Evolutionary conservation across 805 yeast species (phyloP).

Genomic region (Ogataea henricii): DNA sequence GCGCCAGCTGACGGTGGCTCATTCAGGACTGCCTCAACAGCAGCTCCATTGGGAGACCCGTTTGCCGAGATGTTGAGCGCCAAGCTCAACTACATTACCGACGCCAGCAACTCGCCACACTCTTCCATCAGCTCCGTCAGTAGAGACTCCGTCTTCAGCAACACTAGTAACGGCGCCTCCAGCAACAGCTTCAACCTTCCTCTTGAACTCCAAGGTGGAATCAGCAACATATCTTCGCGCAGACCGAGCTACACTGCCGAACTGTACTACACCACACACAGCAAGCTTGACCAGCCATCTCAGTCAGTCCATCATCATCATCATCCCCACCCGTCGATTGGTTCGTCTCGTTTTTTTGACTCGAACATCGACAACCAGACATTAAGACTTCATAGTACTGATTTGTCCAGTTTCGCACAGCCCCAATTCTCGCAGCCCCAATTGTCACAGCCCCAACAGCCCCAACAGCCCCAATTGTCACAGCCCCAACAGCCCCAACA

Average conservation of each 20-base stretch:
- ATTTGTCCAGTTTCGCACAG: slow-evolving; percentile 3
- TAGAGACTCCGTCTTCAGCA: slow-evolving; percentile 28
- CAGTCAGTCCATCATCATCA: slow-evolving; percentile 13
- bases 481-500: slow-evolving; percentile 10
- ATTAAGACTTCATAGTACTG: slow-evolving; percentile 22
- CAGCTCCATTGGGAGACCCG: slow-evolving; percentile 14
- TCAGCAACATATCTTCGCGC: slow-evolving; percentile 61
- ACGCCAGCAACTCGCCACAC: slow-evolving; percentile 29
- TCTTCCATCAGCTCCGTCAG: slow-evolving; percentile 35
- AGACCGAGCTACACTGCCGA: slow-evolving; percentile 79
- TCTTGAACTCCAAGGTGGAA: slow-evolving; percentile 62
- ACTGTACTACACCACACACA: slow-evolving; percentile 42
- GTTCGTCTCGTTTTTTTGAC: slow-evolving; percentile 27
- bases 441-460: slow-evolving; percentile 11
- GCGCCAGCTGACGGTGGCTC: too few species aligned
- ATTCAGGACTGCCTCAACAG: neutral
- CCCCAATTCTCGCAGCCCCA: slow-evolving; percentile 11
- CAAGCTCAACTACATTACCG: slow-evolving; percentile 20
- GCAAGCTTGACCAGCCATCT: slow-evolving; percentile 26
- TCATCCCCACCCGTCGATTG: slow-evolving; percentile 13
- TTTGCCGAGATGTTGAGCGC: slow-evolving; percentile 24
- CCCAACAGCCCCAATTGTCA: slow-evolving; percentile 8
- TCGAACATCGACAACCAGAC: slow-evolving; percentile 8
- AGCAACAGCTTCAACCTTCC: slow-evolving; percentile 47
- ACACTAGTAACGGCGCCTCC: slow-evolving; percentile 9